phyloP scores from a whole-genome alignment of 2,329 filamentous ascomycete species.

The Thelonectria olida region DNA sequence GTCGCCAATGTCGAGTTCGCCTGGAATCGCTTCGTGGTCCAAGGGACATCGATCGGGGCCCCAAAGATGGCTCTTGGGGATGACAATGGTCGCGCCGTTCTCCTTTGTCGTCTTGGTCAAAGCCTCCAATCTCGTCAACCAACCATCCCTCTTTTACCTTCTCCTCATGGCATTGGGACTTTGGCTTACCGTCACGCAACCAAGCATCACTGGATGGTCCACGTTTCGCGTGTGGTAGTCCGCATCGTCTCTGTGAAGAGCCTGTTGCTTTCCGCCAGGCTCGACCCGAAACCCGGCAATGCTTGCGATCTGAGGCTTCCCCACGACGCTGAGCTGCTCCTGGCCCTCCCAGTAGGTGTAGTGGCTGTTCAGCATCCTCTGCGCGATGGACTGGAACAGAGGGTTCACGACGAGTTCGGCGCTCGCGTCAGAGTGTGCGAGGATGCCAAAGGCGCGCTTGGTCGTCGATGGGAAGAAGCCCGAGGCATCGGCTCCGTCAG shows the following conservation, averaged over 20 bases:
- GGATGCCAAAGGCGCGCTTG: neutral
- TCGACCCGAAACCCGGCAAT: constrained; percentile 11
- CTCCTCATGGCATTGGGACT: neutral
- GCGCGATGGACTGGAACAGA: constrained; percentile 3
- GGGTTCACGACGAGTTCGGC: constrained; percentile 9
- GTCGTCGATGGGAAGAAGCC: constrained; percentile 10
- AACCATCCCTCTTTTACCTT: neutral
- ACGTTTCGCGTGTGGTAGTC: constrained; percentile 10
- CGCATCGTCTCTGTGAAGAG: constrained; percentile 5
- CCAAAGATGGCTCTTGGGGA: constrained; percentile 53
- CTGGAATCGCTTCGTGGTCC: constrained; percentile 49
- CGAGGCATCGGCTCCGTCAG: neutral
- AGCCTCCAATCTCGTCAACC: neutral
- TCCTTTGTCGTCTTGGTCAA: constrained; percentile 38
- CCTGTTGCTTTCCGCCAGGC: constrained; percentile 9
- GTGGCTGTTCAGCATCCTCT: neutral
- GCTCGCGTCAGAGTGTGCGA: constrained; percentile 7
- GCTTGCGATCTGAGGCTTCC: constrained; percentile 6
- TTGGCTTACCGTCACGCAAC: constrained; percentile 7
- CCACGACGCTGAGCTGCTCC: neutral
- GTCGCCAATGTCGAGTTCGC: constrained; percentile 51
- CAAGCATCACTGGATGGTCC: constrained; percentile 12
- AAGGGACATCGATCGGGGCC: constrained; percentile 47
- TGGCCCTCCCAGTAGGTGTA: constrained; percentile 11
- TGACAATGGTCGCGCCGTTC: constrained; percentile 53